Evolutionary conservation across 2,329 filamentous ascomycete species (phyloP), one percentile per base, ranked within the genome.

Genomic region (Exophiala alcalophila): DNA sequence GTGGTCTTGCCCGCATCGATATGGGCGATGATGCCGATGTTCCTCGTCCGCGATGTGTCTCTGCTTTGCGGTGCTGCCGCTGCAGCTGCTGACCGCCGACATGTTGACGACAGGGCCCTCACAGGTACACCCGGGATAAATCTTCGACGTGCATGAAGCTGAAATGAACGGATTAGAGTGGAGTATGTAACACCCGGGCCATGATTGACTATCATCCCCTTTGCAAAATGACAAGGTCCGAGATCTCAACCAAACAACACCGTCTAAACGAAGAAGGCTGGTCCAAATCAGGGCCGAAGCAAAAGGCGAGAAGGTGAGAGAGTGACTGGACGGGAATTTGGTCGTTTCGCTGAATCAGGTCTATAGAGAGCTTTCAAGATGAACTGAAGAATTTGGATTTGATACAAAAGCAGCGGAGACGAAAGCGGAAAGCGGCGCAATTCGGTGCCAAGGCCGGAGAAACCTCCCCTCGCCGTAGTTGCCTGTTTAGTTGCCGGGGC

Each of bases 1-100:
- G 92, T 97, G 1, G 92, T 98, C 73, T 98, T 98, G 6, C 92
- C 92, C 43, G 92, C 92, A 80, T 97, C 92, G 53, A 98, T 95
- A 65, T 98, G 92, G 47, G 92, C 92, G 64, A 98, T 96, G 56
- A 98, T 97, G 49, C 92, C 92, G 62, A 98, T 96, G 61, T 98
- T 98, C 56, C 91, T 78, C 37, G 90, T 92, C 57, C 78, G 78
- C 26, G 78, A 72, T 12, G 81, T 69, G 48, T 60, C 53, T 20
- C 19, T 36, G 18, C 54, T 20, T 40, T 53, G 16, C 14, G 26
- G 11, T 10, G 19, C 33, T 30, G 40, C 9, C 16, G 34, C 14
- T 24, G 25, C 14, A 27, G 14, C 12, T 18, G 44, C 35, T 11
- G 27, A 26, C 4, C 16, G 36, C n/a, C 28, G 36, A 39, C 35